Percentiles rank a stretch among this genome's conserved stretches.
These are phyloP conservation scores for Apostasia ramifera DNA, from an alignment of 106 monocot species.

Conservation along the genomic window DNA sequence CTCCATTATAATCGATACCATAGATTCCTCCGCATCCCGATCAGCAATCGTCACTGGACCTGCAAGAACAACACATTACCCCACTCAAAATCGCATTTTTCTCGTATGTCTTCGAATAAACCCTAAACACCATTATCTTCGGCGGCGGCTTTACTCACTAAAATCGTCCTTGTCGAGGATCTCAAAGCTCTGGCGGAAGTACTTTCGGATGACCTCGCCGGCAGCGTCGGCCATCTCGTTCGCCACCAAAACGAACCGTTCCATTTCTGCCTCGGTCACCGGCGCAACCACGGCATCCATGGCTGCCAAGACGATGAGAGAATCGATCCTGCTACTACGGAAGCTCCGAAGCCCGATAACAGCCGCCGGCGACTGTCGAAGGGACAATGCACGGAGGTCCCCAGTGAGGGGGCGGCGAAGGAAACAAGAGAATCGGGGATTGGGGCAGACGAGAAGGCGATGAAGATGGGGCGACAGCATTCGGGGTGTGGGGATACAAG, in stretches of 20 bases:
- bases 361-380: not conserved
- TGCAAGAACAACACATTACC: conserved; percentile 13
- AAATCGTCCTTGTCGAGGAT: conserved; percentile 84
- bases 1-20: conserved; percentile 66
- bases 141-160: conserved; percentile 28
- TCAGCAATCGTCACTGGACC: conserved; percentile 98
- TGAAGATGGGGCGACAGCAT: conserved; percentile 3
- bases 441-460: not conserved
- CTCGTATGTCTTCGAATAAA: not conserved
- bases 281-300: not conserved
- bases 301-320: not conserved
- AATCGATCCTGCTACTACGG: not conserved
- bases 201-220: conserved; percentile 77
- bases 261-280: conserved; percentile 10
- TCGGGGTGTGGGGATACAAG: not conserved
- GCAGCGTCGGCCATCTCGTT: conserved; percentile 69
- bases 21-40: conserved; percentile 76
- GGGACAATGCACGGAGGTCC: not conserved
- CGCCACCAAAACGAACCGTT: conserved; percentile 56
- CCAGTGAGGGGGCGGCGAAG: not conserved
- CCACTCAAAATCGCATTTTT: not conserved
- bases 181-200: conserved; percentile 77
- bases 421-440: not conserved
- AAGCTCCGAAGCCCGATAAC: not conserved
- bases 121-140: not conserved